Base-by-base conservation (phyloP, 441 rosid species). In the Populus hybrid region DNA sequence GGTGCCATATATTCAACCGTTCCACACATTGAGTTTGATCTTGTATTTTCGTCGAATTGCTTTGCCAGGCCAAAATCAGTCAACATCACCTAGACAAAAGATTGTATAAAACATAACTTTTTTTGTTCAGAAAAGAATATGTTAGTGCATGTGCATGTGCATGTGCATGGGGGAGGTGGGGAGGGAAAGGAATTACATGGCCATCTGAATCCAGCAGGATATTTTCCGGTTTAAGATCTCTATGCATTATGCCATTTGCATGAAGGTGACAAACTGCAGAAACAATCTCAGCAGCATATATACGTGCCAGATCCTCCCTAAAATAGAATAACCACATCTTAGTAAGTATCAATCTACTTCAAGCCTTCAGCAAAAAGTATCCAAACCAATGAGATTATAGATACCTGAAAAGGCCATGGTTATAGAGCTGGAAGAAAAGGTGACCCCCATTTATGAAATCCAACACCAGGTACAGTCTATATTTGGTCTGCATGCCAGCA, bases 401-500 rank as follows among this genome's bases (percentile, higher is more conserved):
- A 75, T 84, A 93, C 99, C 95, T 91, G 91, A 95, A 95, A 81
- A 95, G 95, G 30, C 99, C 99, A 76, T 95, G 99, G 83, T 89
- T 88, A 82, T 92, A 90, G 70, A 95, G 97, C 90, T 95, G 99
- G 83, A 95, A 95, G 84, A 95, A 95, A 1, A 95, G 94, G 85
- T 95, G 99, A 9, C 98, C 99, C 9, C 99, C 99, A 38, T 95
- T 95, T 38, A 95, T 88, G 82, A 95, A 95, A 85, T 95, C 99
- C 66, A 95, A 82, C 80, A 95, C 93, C 9, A 94, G 98, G 81
- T 92, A 94, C 20, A 95, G 81, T 79, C 98, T 87, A 61, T 95
- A 95, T 77, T 95, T 95, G 21, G 97, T 95, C 98, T 95, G 93
- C 86, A 83, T 35, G 18, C 12, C 75, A 79, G n/a, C 21, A 67